Percentiles rank a stretch among this genome's conserved stretches.
phyloP scores from a whole-genome alignment of 2,329 filamentous ascomycete species.

The Cryphonectria parasitica region DNA sequence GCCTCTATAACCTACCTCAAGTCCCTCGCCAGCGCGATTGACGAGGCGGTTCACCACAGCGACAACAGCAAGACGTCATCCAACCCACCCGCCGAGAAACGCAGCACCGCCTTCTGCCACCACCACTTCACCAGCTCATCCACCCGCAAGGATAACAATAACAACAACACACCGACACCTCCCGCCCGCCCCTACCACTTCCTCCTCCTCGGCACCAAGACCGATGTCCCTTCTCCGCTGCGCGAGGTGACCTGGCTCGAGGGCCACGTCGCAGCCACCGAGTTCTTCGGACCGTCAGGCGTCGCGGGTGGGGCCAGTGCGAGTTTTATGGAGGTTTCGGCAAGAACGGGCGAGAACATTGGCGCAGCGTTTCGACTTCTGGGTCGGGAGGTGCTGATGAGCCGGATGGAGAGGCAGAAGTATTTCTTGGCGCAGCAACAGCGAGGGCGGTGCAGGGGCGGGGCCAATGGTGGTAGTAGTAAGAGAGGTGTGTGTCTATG shows the following conservation, averaged over 20 bases:
- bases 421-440: conserved; percentile 1
- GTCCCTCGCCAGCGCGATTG: conserved; percentile 18
- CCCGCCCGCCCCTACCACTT: conserved; percentile 38
- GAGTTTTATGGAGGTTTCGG: conserved; percentile 41
- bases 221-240: conserved; percentile 37
- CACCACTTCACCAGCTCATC: conserved; percentile 11
- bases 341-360: conserved; percentile 42
- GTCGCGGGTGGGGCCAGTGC: conserved; percentile 31
- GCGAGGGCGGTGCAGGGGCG: not conserved
- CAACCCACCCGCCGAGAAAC: conserved; percentile 11
- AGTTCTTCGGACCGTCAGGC: conserved; percentile 31
- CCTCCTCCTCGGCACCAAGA: conserved; percentile 43
- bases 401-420: conserved; percentile 29
- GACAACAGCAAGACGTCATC: not conserved
- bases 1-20: conserved; percentile 34
- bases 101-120: conserved; percentile 1
- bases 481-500: conserved; percentile 17
- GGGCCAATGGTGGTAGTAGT: not conserved
- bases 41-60: conserved; percentile 13
- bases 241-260: conserved; percentile 40
- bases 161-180: not conserved
- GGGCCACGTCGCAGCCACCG: conserved; percentile 32
- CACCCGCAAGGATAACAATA: not conserved
- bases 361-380: conserved; percentile 39
- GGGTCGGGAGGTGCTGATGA: conserved; percentile 40